These are phyloP conservation scores for Barbatosphaeria neglecta DNA, from an alignment of 495 filamentous ascomycete genomes.

Conservation along the genomic window DNA sequence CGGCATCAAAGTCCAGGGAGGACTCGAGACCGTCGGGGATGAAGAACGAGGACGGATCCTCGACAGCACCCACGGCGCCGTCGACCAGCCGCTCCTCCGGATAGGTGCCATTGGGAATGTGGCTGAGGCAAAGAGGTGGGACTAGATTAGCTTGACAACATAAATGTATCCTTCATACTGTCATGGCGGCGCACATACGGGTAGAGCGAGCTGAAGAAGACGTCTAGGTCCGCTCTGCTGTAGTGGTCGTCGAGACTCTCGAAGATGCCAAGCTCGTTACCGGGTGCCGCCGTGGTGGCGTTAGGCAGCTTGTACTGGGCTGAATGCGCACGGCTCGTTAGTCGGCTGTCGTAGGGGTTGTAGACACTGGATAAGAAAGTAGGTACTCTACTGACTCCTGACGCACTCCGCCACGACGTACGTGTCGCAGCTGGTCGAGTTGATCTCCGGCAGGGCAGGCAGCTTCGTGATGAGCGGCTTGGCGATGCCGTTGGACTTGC, in stretches of 20 bases:
- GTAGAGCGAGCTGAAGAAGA: slow-evolving; percentile 44
- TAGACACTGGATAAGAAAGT: background rate
- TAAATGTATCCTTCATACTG: too few species aligned
- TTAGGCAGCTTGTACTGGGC: slow-evolving; percentile 21
- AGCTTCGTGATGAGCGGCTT: background rate
- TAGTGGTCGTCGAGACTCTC: slow-evolving; percentile 22
- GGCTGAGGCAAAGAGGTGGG: too few species aligned
- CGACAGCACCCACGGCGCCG: slow-evolving; percentile 13
- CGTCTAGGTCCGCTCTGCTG: slow-evolving; percentile 44
- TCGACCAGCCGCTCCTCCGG: slow-evolving; percentile 15
- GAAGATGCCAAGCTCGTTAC: slow-evolving; percentile 24
- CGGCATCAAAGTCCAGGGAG: slow-evolving; percentile 22
- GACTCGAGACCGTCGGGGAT: slow-evolving; percentile 14
- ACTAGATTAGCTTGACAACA: too few species aligned
- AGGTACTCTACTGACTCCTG: slow-evolving; percentile 8
- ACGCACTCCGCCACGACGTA: slow-evolving; percentile 21
- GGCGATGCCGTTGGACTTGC: slow-evolving; percentile 3
- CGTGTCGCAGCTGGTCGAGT: slow-evolving; percentile 10
- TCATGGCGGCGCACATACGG: slow-evolving; percentile 5
- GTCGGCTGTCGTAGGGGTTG: too few species aligned
- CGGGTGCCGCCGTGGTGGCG: slow-evolving; percentile 12
- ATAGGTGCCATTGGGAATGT: slow-evolving; percentile 19
- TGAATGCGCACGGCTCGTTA: background rate
- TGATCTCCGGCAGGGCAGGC: slow-evolving; percentile 3
- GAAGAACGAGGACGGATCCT: slow-evolving; percentile 8